Evolutionary conservation across 345 rosid genomes (phyloP), one percentile per base, ranked within the genome.

Genomic region (Adansonia digitata): DNA sequence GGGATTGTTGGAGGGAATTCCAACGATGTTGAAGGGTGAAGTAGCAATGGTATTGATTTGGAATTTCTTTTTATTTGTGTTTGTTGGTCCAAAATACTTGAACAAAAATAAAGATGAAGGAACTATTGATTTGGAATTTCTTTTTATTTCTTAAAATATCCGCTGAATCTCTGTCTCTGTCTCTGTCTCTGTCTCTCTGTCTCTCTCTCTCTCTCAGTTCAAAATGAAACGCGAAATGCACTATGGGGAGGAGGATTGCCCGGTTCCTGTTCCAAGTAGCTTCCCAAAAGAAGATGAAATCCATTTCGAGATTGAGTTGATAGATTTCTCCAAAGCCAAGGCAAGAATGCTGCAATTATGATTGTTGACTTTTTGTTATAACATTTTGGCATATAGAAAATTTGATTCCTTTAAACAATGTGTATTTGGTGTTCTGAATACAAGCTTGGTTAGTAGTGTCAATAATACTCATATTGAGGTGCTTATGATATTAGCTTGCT

Each of bases 21-120:
- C 97, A n/a, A 86, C 98, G 11, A 94, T 92, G 98, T 83, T 86
- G 75, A 92, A 87, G 96, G 93, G 91, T 64, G 99, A 95, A 91
- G 90, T 93, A 62, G 94, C 99, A 11, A 89, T 91, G 98, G 98
- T 95, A 93, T 75, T 76, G 24, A 15, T 69, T 17, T 71, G 40
- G 51, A 14, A 55, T 12, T 31, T 69, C 77, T 71, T 6, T 27
- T 15, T 52, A 55, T 49, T 49, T 24, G 56, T 53, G 27, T 27
- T 68, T 68, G 15, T 48, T 69, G 40, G 48, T 55, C 49, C 65
- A 43, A 22, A 42, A 10, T 20, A 40, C 24, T 39, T 39, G 22
- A 40, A 39, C 26, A 42, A 43, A 12, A 39, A 49, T 5, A 43
- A 40, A 40, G 24, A 26, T 12, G 10, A 63, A 20, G 48, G 9